Evolutionary conservation across 768 basidiomycete species (phyloP), one percentile per base, ranked within the genome.

Genomic region (Xerocomellus chrysenteron): DNA sequence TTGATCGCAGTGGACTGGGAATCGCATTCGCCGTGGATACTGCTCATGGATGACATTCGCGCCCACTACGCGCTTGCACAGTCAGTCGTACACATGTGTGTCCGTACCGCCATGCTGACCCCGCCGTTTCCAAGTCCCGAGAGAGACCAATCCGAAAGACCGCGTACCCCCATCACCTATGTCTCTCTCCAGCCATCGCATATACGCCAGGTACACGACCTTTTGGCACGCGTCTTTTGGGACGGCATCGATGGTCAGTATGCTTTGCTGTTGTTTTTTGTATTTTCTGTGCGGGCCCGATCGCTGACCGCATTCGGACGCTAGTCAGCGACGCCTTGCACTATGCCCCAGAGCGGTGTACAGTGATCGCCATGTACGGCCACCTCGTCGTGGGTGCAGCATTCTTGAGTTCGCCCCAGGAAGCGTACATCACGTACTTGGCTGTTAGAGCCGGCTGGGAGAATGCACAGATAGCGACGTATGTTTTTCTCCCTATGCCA

Each of bases 371-470:
- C 4, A 78, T 76, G 55, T 91, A 91, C 71, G 86, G 84, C 55
- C 70, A 70, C 41, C 75, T 91, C 12, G 88, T 93, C 6, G 79
- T 92, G 9, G 91, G 91, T 16, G 81, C 82, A 17, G 88, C 87
- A 13, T 81, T 92, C 56, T 73, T 92, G 56, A 90, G 85, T 68
- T 90, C 88, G 24, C 91, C 91, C 0, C 80, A 81, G 47, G 88
- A 91, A 67, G 86, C 88, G 4, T 93, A 93, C 63, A 90, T 93
- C 51, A 91, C 89, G 19, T 93, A 91, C 59, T 77, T 93, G 16
- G 86, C 80, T 39, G 91, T 93, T 48, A 85, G 80, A 62, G 77
- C 85, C 17, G 90, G 91, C 11, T 93, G 90, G 90, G 87, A 92
- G 53, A 87, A 87, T 62, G 77, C 84, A 4, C 83, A 86, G 54